Percentiles rank a stretch among this genome's conserved stretches.
phyloP scores from a whole-genome alignment of 257 asterid genomes.

The Nicotiana tomentosiformis region DNA sequence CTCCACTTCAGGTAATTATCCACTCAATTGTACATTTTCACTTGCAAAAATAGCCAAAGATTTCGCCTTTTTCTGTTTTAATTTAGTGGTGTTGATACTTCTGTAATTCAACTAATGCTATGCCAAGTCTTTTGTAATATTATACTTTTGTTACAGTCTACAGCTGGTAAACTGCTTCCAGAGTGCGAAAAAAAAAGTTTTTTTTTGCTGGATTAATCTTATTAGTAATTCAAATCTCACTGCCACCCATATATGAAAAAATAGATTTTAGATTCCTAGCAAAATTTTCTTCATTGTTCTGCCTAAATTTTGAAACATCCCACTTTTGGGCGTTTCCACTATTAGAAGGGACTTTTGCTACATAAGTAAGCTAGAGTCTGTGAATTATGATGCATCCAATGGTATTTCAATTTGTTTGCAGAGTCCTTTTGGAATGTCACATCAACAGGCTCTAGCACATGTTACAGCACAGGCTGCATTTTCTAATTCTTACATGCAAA shows the following conservation, averaged over 20 bases:
- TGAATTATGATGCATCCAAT: neutral
- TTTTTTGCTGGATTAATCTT: neutral
- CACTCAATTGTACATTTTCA: neutral
- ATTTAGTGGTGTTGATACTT: neutral
- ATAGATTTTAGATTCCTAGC: neutral
- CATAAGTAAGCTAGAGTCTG: neutral
- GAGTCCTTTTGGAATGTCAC: constrained; percentile 99
- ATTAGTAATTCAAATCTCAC: too few species aligned
- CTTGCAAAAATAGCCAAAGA: neutral
- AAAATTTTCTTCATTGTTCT: neutral
- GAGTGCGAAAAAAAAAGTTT: too few species aligned
- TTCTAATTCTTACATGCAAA: constrained; percentile 53
- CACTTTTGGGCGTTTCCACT: neutral
- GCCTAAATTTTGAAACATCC: neutral
- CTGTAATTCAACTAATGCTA: neutral
- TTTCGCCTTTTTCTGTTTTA: neutral
- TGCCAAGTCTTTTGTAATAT: neutral
- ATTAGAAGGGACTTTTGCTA: neutral
- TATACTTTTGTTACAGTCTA: neutral
- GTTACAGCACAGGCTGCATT: constrained; percentile 94
- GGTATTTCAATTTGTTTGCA: constrained; percentile 21
- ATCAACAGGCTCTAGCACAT: constrained; percentile 93
- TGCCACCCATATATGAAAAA: neutral
- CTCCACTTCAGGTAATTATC: constrained; percentile 72
- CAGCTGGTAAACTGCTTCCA: neutral